Evolutionary conservation across 768 basidiomycete genomes (phyloP), one percentile per base, ranked within the genome.

Genomic region (Ramaria sp.): DNA sequence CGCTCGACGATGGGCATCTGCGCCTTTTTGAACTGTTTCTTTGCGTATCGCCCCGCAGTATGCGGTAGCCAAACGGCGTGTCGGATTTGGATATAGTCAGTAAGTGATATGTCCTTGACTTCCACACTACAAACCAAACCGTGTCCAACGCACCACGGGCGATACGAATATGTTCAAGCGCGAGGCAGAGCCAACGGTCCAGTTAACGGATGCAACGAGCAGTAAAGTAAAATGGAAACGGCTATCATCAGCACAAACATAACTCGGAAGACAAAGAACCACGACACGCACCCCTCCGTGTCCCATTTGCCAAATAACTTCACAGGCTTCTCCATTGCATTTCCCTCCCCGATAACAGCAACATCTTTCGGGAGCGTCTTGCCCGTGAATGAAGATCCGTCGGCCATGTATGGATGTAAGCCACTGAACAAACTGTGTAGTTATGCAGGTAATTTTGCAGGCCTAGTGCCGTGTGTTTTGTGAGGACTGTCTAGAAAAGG

Each of bases 1-100:
- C 96, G 91, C 77, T 99, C 96, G 66, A 98, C 96, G 71, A 99
- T 95, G 69, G 96, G 96, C 96, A 99, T 99, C 73, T 96, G 91
- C 5, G 92, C 93, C 84, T 99, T 99, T 82, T 94, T 97, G 86
- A 98, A 99, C 75, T 97, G 94, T 79, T 97, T 97, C 81, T 94
- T 94, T 69, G 94, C 91, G 72, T 97, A 98, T 73, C 96, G 91
- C 63, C 96, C 96, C 62, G 95, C 94, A 60, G 96, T 99, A 82
- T 99, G 95, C 59, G 95, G 95, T 58, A 96, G 75, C 77, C 92
- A 98, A 70, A 97, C 95, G 52, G 93, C 86, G 71, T 96, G 91
- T 70, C 91, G 91, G 74, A 95, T 87, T 80, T 98, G 94, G 74
- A 99, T 96, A 84, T 99, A 98, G 75, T 99, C 96, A 58, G 90